These are phyloP conservation scores for Cordyceps fumosorosea DNA, from an alignment of 2,329 filamentous ascomycete species.

Conservation along the genomic window DNA sequence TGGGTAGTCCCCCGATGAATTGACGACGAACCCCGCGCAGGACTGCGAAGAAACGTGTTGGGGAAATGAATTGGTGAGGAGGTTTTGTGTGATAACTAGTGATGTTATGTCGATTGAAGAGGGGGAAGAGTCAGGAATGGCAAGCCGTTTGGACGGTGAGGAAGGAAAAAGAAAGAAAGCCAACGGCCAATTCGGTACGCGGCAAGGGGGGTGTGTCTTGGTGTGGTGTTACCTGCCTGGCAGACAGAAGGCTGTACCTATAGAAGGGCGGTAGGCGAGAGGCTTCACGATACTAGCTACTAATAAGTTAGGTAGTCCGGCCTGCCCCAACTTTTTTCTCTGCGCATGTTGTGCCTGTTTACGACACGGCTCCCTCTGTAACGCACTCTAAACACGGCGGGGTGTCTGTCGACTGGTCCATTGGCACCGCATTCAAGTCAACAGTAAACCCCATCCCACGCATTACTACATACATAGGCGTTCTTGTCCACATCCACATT, in stretches of 20 bases:
- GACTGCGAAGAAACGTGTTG: background rate
- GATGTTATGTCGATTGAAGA: background rate
- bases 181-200: conserved; percentile 3
- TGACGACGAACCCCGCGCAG: background rate
- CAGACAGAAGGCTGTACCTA: background rate
- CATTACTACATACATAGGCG: background rate
- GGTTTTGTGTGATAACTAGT: background rate
- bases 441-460: conserved; percentile 1
- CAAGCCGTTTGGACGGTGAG: background rate
- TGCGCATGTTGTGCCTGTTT: background rate
- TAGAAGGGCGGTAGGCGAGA: background rate
- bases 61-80: background rate
- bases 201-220: background rate
- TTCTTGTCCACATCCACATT: background rate
- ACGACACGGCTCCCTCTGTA: background rate
- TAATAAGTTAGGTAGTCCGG: conserved; percentile 9
- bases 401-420: background rate
- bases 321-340: conserved; percentile 5
- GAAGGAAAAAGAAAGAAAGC: background rate
- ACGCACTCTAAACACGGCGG: background rate
- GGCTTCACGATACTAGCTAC: background rate
- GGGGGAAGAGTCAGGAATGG: background rate
- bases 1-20: background rate
- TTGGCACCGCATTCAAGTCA: background rate
- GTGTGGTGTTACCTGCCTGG: background rate